phyloP scores from a whole-genome alignment of 1,284 basidiomycete genomes.

The Cystobasidium pallidum region DNA sequence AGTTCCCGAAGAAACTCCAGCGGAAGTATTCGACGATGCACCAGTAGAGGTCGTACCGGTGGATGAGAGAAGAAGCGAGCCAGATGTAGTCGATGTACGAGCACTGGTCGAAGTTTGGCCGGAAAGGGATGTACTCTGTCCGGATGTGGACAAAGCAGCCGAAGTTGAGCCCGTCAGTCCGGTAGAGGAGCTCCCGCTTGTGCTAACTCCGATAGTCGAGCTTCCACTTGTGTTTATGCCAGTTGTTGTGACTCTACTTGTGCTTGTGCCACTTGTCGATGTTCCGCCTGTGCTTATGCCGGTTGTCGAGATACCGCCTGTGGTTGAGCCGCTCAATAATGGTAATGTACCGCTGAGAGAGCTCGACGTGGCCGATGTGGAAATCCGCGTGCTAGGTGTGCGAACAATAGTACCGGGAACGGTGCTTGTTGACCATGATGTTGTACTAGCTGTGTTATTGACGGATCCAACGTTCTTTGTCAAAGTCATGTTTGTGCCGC shows the following conservation, averaged over 20 bases:
- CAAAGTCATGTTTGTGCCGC: constrained; percentile 25
- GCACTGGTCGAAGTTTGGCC: neutral
- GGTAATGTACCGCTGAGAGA: neutral
- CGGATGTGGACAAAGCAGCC: neutral
- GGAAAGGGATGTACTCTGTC: neutral
- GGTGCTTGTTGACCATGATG: constrained; percentile 14
- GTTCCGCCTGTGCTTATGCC: too few relatives aligned
- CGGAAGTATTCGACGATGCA: neutral
- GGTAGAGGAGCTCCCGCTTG: neutral
- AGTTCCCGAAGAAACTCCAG: neutral
- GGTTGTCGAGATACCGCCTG: neutral
- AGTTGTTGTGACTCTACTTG: neutral
- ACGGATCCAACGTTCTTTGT: neutral
- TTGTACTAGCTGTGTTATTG: constrained; percentile 11
- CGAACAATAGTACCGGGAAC: constrained; percentile 3
- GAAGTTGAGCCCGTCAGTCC: neutral
- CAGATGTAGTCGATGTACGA: neutral
- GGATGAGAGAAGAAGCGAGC: neutral
- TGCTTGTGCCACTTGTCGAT: neutral
- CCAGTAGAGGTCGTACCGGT: neutral
- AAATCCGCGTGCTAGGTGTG: constrained; percentile 1
- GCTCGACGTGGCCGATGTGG: neutral
- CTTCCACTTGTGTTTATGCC: too few relatives aligned
- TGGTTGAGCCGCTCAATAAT: neutral
- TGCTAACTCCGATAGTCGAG: neutral